phyloP scores from a whole-genome alignment of 768 basidiomycete genomes.

The Lyophyllum semitale region DNA sequence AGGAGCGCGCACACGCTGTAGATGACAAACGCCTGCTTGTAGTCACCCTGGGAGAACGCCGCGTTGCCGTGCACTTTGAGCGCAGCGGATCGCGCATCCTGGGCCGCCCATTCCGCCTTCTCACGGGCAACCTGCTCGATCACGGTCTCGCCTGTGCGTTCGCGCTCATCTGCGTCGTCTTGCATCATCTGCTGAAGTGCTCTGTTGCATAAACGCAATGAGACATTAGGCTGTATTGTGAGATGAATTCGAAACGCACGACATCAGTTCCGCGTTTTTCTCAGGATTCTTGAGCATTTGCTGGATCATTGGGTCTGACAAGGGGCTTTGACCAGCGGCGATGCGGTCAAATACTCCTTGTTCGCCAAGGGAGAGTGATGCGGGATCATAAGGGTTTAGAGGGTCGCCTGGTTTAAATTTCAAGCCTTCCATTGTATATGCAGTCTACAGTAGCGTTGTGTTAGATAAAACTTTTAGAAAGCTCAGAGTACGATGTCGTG shows the following conservation, averaged over 20 bases:
- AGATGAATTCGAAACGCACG: background rate
- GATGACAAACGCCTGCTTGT: background rate
- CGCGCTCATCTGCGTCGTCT: background rate
- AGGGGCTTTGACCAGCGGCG: background rate
- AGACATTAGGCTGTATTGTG: background rate
- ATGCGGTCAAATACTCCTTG: conserved; percentile 2
- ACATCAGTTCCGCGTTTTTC: background rate
- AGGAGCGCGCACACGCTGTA: background rate
- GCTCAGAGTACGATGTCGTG: too few species aligned
- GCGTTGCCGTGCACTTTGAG: background rate
- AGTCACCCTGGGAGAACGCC: background rate
- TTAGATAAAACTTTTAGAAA: too few species aligned
- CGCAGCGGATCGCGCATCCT: background rate
- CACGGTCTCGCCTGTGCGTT: background rate
- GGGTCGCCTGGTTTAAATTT: conserved; percentile 8
- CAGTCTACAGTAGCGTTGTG: too few species aligned
- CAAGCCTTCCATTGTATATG: background rate
- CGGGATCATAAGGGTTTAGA: conserved; percentile 10
- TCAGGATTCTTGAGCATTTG: background rate
- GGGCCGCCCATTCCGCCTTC: conserved; percentile 1
- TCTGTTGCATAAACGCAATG: background rate
- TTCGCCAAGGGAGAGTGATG: background rate
- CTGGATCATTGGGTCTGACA: background rate
- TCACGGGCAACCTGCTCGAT: background rate
- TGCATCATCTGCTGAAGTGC: background rate